phyloP scores from a whole-genome alignment of 2,329 filamentous ascomycete species.

The Pseudogymnoascus sp. region DNA sequence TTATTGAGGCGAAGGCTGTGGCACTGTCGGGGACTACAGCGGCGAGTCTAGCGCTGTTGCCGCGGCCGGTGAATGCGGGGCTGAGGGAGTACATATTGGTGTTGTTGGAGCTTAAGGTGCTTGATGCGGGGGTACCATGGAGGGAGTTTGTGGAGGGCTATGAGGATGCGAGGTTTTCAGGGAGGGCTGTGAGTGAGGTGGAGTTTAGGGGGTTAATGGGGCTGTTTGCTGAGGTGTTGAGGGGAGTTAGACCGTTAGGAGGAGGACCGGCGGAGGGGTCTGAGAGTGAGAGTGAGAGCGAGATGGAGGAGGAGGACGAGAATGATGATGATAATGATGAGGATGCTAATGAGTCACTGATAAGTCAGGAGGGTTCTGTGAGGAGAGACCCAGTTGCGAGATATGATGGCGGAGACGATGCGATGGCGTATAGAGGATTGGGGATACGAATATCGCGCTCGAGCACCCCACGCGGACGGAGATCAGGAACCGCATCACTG shows the following conservation, averaged over 20 bases:
- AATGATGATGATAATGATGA: conserved; percentile 10
- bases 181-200: conserved; percentile 54
- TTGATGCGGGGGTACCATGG: conserved; percentile 44
- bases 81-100: conserved; percentile 71
- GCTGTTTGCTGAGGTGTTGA: conserved; percentile 71
- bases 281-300: background rate
- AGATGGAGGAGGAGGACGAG: background rate
- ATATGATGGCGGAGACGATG: background rate
- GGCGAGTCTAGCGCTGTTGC: conserved; percentile 57
- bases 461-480: background rate
- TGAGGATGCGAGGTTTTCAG: conserved; percentile 78
- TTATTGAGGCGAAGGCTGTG: conserved; percentile 90
- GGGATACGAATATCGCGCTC: background rate
- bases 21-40: conserved; percentile 56
- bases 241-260: conserved; percentile 54
- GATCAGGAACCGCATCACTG: background rate
- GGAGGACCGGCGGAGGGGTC: conserved; percentile 34
- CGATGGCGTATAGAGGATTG: background rate
- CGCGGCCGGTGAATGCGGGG: conserved; percentile 61
- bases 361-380: background rate
- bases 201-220: conserved; percentile 76
- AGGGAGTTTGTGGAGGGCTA: conserved; percentile 64
- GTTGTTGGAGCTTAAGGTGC: conserved; percentile 58
- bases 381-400: background rate
- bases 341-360: conserved; percentile 11